Conservation (phyloP, 1,139 yeast species). For the Schwanniomyces etchellsii region DNA sequence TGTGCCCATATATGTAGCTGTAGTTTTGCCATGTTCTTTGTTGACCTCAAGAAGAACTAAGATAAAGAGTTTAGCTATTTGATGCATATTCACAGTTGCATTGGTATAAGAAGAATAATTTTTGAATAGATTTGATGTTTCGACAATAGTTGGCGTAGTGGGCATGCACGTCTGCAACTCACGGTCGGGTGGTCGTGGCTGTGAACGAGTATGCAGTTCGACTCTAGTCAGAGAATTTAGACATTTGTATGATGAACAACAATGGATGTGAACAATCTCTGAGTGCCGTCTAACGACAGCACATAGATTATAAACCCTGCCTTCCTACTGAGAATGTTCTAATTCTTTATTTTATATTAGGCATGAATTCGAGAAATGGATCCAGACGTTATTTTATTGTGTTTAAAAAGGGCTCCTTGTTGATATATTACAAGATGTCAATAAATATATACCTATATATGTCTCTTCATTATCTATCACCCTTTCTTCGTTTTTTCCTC, state of each 20-base stretch:
- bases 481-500: conserved; percentile 55
- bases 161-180: no score
- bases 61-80: no score
- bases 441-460: conserved; percentile 1
- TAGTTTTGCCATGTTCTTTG: no score
- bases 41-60: no score
- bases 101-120: no score
- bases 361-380: no score
- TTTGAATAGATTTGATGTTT: no score
- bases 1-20: no score
- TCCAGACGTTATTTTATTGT: conserved; percentile 1
- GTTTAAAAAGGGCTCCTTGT: not conserved
- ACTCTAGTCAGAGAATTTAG: conserved; percentile 13
- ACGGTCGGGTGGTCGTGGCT: no score
- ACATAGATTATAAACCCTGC: conserved; percentile 48
- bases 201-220: no score
- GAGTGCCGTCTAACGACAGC: conserved; percentile 36
- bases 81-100: no score
- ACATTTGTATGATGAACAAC: conserved; percentile 37
- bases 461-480: conserved; percentile 6
- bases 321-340: conserved; percentile 42
- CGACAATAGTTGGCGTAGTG: no score
- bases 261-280: conserved; percentile 54
- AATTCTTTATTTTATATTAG: conserved; percentile 10
- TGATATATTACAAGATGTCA: not conserved